Evolutionary conservation across 2,329 filamentous ascomycete genomes (phyloP), one percentile per base, ranked within the genome.

Genomic region (Mariannaea sp.): DNA sequence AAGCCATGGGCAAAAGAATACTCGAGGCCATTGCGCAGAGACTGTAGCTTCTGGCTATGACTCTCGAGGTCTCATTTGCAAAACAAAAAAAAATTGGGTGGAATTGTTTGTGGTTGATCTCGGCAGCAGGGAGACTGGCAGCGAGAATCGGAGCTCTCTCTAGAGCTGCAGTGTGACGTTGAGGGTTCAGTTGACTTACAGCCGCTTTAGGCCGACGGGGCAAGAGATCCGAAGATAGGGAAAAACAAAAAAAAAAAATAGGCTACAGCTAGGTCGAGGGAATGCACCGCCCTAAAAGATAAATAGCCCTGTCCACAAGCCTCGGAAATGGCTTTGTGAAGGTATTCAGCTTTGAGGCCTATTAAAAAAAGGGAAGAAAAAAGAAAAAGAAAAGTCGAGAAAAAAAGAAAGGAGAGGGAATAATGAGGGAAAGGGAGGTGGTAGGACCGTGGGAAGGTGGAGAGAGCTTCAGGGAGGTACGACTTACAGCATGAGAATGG

Each of bases 1-100:
- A 56, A 47, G 59, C 62, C 54, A 72, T 58, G 49, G 70, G 70
- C 45, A 70, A 70, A 55, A 73, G 61, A 50, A 71, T 55, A 55
- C 63, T 66, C 41, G 68, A 65, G 56, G 70, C 68, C 71, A 73
- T 73, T 58, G 64, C 62, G 62, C 56, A 48, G 44, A 32, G 22
- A 22, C 44, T 48, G 42, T 17, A 42, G 49, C 49, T 46, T 36
- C 22, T 33, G 26, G 20, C 29, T 41, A 45, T 12, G 46, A 36
- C 36, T 42, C 41, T 45, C 40, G 24, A n/a, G 19, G 22, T 43
- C 24, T 48, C 51, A 54, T 54, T 45, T 45, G 39, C 16, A 24
- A 44, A n/a, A n/a, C n/a, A n/a, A n/a, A n/a, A n/a, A n/a, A 44
- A 44, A 32, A 8, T 24, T 32, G 49, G 38, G 30, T 43, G 24